Evolutionary conservation across 1,139 yeast genomes (phyloP).

Genomic region (Petasospora rhodanensis): DNA sequence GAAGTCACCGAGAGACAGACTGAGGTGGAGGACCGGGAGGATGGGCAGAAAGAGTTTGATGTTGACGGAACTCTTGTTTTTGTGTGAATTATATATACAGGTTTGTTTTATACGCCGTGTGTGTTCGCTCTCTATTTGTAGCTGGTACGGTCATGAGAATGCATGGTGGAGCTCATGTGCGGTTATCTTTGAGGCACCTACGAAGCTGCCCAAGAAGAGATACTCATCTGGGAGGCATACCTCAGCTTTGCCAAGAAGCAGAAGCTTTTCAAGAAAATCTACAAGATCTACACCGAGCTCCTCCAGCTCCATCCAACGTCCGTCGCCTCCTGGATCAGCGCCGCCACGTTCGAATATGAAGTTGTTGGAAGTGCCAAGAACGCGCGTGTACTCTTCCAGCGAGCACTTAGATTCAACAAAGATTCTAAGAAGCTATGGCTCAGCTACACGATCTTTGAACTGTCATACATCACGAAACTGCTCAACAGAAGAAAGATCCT

Average conservation of each 20-base stretch:
- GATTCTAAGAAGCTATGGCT: slow-evolving; percentile 74
- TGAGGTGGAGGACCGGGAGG: no score
- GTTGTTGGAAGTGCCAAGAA: slow-evolving; percentile 84
- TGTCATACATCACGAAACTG: slow-evolving; percentile 78
- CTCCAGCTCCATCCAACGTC: slow-evolving; percentile 89
- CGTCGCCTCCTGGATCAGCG: slow-evolving; percentile 87
- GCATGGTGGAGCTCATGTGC: no score
- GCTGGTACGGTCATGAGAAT: no score
- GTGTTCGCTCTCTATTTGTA: no score
- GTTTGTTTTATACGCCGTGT: no score
- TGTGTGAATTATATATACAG: no score
- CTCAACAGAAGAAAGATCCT: slow-evolving; percentile 79
- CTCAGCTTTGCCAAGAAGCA: slow-evolving; percentile 67
- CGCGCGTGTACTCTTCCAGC: slow-evolving; percentile 81
- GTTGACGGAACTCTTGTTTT: no score
- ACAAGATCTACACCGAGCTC: slow-evolving; percentile 72
- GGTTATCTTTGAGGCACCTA: no score
- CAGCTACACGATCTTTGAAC: slow-evolving; percentile 83
- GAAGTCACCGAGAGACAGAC: no score
- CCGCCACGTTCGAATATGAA: slow-evolving; percentile 92
- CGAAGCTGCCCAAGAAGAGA: no score
- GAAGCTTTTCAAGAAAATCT: slow-evolving; percentile 77
- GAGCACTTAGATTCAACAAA: slow-evolving; percentile 78
- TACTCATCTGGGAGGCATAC: slow-evolving; percentile 81
- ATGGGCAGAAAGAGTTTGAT: no score